A percentile compares a stretch with the other conserved stretches of the same genome.
Evolutionary conservation across 495 filamentous ascomycete genomes (phyloP).

Genomic region (Aspergillus ellipticus): DNA sequence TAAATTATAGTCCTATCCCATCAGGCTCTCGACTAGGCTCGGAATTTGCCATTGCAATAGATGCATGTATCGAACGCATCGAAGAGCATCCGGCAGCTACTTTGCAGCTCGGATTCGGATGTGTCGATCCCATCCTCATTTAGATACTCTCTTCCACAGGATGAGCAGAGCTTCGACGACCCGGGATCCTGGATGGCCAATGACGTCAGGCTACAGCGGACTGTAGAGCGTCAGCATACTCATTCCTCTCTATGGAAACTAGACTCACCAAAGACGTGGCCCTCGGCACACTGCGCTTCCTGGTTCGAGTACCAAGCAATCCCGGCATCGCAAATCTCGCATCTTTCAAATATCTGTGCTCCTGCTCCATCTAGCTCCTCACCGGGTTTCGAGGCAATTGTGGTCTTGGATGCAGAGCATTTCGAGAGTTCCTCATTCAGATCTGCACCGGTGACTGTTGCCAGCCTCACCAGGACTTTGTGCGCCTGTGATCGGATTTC

Average conservation of each 20-base stretch:
- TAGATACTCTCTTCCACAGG: conserved; percentile 46
- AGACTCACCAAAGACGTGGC: conserved; percentile 49
- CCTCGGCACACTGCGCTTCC: conserved; percentile 42
- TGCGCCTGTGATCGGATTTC: conserved; percentile 25
- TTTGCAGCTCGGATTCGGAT: conserved; percentile 17
- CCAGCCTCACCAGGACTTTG: conserved; percentile 28
- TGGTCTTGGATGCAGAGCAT: conserved; percentile 13
- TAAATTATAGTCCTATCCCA: no score
- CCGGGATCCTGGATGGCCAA: conserved; percentile 53
- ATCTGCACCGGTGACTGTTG: conserved; percentile 23
- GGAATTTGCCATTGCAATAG: conserved; percentile 53
- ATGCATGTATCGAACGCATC: conserved; percentile 51
- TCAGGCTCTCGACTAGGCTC: conserved; percentile 7
- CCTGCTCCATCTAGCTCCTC: conserved; percentile 23
- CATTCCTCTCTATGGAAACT: neutral
- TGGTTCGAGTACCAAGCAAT: conserved; percentile 35
- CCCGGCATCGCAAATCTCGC: conserved; percentile 43
- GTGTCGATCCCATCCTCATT: conserved; percentile 37
- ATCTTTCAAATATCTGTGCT: conserved; percentile 37
- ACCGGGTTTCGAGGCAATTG: conserved; percentile 22
- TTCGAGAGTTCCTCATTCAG: conserved; percentile 32
- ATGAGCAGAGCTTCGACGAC: conserved; percentile 51
- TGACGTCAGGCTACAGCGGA: conserved; percentile 53
- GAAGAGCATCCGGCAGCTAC: conserved; percentile 30
- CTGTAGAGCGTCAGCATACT: conserved; percentile 21